Base-by-base conservation (phyloP, 176 grass and related monocot genomes). In the Carex pumila region DNA sequence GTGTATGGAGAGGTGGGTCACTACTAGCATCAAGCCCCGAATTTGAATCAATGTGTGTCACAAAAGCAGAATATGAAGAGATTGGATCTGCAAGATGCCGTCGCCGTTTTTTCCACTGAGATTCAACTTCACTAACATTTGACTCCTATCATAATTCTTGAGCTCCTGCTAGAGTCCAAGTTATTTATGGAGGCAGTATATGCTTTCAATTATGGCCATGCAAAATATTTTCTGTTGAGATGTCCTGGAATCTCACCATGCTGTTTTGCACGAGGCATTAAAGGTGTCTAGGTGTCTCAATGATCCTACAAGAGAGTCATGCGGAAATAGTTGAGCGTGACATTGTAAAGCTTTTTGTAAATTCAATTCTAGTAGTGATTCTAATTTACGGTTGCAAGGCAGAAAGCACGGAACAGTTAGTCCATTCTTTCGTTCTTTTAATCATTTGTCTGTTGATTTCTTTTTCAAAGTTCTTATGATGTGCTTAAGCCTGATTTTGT, bases 61-160 rank as follows among this genome's bases (percentile, higher is more conserved):
- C 91, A 0, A 98, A 95, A 80, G 81, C 85, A 8, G 95, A 98
- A 84, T 98, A 98, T 7, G 95, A 98, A 86, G 95, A 98, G 85
- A 87, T 98, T 85, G 95, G 95, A 66, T 93, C 95, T 37, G 49
- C 86, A 14, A 85, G 92, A 43, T 93, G 92, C 60, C 95, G 91
- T 39, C 88, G 89, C 19, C 94, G 92, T n/a, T 98, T 98, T 84
- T 91, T 93, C 43, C 95, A 90, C 70, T 94, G 92, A 94, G 22
- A 77, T 77, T 77, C 56, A 32, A 56, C 72, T 76, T 56, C 67
- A 31, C n/a, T 56, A 12, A 17, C 49, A 32, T 31, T 25, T 50
- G 70, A 73, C 47, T 56, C 66, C 7, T 53, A 25, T 54, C 12
- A 30, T 55, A 12, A 56, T 55, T 53, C 12, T 76, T 17, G 9